Evolutionary conservation across 805 yeast species (phyloP).

Genomic region (Ogataea ramenticola): DNA sequence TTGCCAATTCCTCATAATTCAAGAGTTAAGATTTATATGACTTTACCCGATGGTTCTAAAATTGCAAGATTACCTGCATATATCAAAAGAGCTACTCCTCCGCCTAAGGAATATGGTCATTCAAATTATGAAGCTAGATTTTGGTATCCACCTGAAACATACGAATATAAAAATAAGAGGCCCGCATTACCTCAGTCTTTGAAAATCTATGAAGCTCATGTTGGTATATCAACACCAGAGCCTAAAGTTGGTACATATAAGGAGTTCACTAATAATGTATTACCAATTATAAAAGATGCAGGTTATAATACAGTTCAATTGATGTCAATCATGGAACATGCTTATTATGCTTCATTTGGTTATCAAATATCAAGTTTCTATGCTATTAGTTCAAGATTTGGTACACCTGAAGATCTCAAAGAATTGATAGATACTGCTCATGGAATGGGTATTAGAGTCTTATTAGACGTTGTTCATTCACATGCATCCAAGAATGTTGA

Average conservation of each 20-base stretch:
- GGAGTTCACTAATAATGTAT: constrained; percentile 71
- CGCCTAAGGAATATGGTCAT: constrained; percentile 42
- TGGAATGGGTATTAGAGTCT: constrained; percentile 73
- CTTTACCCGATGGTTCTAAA: constrained; percentile 57
- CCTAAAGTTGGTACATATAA: constrained; percentile 78
- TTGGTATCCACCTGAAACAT: constrained; percentile 71
- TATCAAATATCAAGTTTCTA: constrained; percentile 91
- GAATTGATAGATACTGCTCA: constrained; percentile 91
- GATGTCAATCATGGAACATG: constrained; percentile 99
- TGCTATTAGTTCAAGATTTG: constrained; percentile 84
- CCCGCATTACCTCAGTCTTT: constrained; percentile 52
- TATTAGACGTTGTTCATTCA: constrained; percentile 90
- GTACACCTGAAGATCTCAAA: constrained; percentile 92
- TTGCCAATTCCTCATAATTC: constrained; percentile 79
- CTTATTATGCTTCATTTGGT: constrained; percentile 97
- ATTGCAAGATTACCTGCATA: constrained; percentile 87
- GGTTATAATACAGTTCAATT: constrained; percentile 92
- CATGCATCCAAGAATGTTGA: constrained; percentile 93
- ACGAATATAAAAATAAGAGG: constrained; percentile 55
- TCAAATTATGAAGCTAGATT: constrained; percentile 76
- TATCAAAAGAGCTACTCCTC: constrained; percentile 76
- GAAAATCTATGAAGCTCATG: constrained; percentile 90
- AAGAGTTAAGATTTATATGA: constrained; percentile 62
- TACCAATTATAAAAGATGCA: constrained; percentile 77
- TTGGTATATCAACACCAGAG: constrained; percentile 90